These are phyloP conservation scores for Yamadazyma siamensis DNA, from an alignment of 1,139 yeast species.

Conservation along the genomic window DNA sequence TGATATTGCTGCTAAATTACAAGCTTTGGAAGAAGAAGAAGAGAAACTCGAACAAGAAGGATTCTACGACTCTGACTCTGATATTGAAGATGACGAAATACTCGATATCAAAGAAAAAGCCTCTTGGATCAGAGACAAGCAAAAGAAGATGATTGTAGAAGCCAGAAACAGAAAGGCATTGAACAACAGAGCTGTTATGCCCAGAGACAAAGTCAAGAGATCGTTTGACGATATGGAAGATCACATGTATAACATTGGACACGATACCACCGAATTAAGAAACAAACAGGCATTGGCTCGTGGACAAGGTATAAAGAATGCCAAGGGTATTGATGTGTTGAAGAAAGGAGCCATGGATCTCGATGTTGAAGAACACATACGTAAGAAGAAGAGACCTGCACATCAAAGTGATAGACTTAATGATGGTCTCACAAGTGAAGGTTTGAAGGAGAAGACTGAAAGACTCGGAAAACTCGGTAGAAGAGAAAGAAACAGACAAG, in stretches of 20 bases:
- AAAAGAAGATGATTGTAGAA: conserved; percentile 86
- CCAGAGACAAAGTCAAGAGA: conserved; percentile 83
- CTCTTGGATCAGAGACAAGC: conserved; percentile 91
- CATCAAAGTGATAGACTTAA: conserved; percentile 77
- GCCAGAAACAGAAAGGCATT: conserved; percentile 84
- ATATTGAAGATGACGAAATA: conserved; percentile 58
- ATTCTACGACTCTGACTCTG: conserved; percentile 88
- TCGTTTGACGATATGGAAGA: conserved; percentile 77
- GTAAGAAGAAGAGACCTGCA: conserved; percentile 45
- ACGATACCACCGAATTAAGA: conserved; percentile 69
- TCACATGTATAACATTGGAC: conserved; percentile 87
- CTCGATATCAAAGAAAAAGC: conserved; percentile 84
- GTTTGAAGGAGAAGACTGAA: conserved; percentile 81
- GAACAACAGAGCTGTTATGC: conserved; percentile 87
- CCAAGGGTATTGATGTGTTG: conserved; percentile 72
- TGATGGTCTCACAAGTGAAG: conserved; percentile 83
- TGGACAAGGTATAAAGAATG: conserved; percentile 20
- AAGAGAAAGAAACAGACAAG: conserved; percentile 88
- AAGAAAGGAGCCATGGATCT: conserved; percentile 50
- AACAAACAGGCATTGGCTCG: conserved; percentile 40
- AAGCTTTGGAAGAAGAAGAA: conserved; percentile 96
- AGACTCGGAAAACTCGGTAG: conserved; percentile 85
- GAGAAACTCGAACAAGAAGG: conserved; percentile 92
- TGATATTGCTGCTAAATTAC: conserved; percentile 87
- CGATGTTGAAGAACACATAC: conserved; percentile 28